A percentile compares a stretch with the other conserved stretches of the same genome.
These are phyloP conservation scores for Neurospora sublineolata DNA, from an alignment of 495 filamentous ascomycete species.

Conservation along the genomic window DNA sequence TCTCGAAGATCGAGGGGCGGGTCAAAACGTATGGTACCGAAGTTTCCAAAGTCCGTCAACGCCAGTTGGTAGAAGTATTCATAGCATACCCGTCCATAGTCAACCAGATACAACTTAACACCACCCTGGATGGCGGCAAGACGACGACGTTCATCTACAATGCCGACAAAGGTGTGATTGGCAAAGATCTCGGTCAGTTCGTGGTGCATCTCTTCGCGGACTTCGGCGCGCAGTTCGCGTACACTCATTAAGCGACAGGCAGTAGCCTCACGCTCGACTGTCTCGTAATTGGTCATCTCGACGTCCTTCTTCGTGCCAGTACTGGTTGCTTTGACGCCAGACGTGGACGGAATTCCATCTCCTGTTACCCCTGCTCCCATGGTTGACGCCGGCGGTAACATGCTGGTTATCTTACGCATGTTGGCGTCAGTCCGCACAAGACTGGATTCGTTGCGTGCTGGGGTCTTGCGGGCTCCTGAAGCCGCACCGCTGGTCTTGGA, in stretches of 20 bases:
- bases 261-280: slow-evolving; percentile 53
- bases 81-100: slow-evolving; percentile 78
- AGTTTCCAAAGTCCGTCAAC: slow-evolving; percentile 93
- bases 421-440: slow-evolving; percentile 86
- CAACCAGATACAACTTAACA: slow-evolving; percentile 84
- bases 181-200: slow-evolving; percentile 82
- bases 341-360: not conserved
- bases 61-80: slow-evolving; percentile 98
- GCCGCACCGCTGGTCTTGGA: slow-evolving; percentile 29
- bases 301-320: slow-evolving; percentile 5
- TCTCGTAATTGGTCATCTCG: slow-evolving; percentile 47
- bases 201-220: slow-evolving; percentile 79
- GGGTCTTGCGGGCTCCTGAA: slow-evolving; percentile 19
- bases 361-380: not conserved
- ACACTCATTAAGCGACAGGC: slow-evolving; percentile 64
- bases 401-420: slow-evolving; percentile 88
- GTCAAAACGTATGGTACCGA: slow-evolving; percentile 70
- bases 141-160: slow-evolving; percentile 78
- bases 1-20: slow-evolving; percentile 61
- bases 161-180: slow-evolving; percentile 83
- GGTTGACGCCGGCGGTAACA: slow-evolving; percentile 50
- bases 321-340: not conserved
- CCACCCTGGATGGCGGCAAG: slow-evolving; percentile 88
- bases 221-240: slow-evolving; percentile 66
- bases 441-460: slow-evolving; percentile 69